phyloP scores from a whole-genome alignment of 768 basidiomycete genomes.

The Lentinula raphanica region DNA sequence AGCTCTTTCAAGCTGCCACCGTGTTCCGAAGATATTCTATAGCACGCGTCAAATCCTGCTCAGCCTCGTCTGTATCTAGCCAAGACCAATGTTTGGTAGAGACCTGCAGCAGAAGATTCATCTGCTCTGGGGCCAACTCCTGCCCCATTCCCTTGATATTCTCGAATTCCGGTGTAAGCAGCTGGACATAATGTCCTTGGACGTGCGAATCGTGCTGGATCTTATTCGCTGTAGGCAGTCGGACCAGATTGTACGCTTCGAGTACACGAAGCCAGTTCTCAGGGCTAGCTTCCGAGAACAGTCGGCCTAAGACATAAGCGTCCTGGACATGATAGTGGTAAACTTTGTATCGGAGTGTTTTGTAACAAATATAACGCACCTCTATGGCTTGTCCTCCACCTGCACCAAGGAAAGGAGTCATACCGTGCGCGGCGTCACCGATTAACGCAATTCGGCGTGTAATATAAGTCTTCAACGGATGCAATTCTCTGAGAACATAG shows the following conservation, averaged over 20 bases:
- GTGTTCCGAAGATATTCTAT: no score
- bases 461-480: constrained; percentile 23
- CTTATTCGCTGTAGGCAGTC: constrained; percentile 21
- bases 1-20: no score
- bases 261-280: constrained; percentile 16
- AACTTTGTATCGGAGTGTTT: no score
- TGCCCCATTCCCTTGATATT: constrained; percentile 7
- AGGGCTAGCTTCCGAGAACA: constrained; percentile 16
- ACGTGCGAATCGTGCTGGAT: background rate
- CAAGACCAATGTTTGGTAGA: background rate
- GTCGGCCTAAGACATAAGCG: constrained; percentile 27
- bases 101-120: background rate
- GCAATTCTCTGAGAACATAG: constrained; percentile 29
- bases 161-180: constrained; percentile 7
- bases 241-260: constrained; percentile 21
- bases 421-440: constrained; percentile 17
- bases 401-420: constrained; percentile 21
- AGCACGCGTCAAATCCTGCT: background rate
- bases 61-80: background rate
- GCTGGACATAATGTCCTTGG: constrained; percentile 2
- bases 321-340: constrained; percentile 22
- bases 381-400: constrained; percentile 26
- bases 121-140: background rate
- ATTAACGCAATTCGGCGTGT: constrained; percentile 10
- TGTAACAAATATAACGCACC: constrained; percentile 10